Evolutionary conservation across 306 rosid genomes (phyloP), one percentile per base, ranked within the genome.

Genomic region (Medicago truncatula): DNA sequence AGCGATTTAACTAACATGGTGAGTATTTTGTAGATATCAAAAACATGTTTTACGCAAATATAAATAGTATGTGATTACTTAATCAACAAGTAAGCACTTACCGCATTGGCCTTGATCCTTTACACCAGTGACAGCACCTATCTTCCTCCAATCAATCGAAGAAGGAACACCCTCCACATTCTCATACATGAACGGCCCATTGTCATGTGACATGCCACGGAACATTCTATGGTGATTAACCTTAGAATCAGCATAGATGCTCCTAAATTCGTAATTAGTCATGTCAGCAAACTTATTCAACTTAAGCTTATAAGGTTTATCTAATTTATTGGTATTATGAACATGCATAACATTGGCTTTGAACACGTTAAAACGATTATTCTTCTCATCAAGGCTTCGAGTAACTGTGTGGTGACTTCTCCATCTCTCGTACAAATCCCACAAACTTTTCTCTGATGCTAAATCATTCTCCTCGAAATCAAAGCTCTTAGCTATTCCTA

Each of bases 91-190:
- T 34, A 34, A 34, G 7, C n/a, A n/a, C 38, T 34, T 34, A 87
- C 90, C 90, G 2, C 90, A 87, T 8, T 76, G 79, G 47, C 90
- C 88, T 87, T 87, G 90, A 74, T 87, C 76, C 76, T 87, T 87
- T 2, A 87, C 76, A 16, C 1, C 16, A 21, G 86, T 82, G 9
- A 84, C 90, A 1, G 86, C 88, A 1, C 90, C 88, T 76, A 79
- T 84, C 70, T 72, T 34, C 85, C 90, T 84, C 90, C 90, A 87
- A 76, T 87, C 90, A 44, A 82, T 73, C 0, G 86, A 84, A 47
- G 67, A 3, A 47, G 88, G 88, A 65, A 82, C 78, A 0, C 16
- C 25, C 1, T 39, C 28, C 16, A 73, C 76, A 4, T 70, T 80
- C 78, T 87, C 78, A 21, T 84, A 66, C 85, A 82, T 82, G 75